Conservation (phyloP, 768 basidiomycete species). For the Pseudohyphozyma bogoriensis region DNA sequence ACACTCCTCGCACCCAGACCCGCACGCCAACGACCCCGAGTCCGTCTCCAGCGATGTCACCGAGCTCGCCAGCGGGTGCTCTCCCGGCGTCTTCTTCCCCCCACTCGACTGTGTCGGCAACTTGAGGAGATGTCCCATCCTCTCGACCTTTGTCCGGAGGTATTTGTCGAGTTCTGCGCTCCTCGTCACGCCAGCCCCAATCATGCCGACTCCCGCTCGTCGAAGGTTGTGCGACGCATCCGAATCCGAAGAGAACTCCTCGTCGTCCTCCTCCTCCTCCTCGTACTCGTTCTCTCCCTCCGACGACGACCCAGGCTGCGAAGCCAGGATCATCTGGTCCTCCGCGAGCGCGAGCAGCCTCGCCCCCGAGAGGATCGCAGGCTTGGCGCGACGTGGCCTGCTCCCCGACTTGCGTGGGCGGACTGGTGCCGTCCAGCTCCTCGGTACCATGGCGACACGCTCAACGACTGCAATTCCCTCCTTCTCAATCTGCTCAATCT, state of each 20-base stretch:
- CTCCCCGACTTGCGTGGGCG: constrained; percentile 28
- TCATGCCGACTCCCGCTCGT: constrained; percentile 60
- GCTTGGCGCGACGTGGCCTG: not conserved
- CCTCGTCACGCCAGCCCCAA: constrained; percentile 63
- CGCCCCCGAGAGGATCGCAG: not conserved
- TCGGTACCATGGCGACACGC: constrained; percentile 86
- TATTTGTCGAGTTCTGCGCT: constrained; percentile 90
- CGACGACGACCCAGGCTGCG: not conserved
- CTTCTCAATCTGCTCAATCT: constrained; percentile 71
- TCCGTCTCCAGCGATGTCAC: not conserved
- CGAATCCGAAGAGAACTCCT: constrained; percentile 26
- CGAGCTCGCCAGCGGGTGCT: not conserved
- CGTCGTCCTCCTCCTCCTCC: constrained; percentile 21
- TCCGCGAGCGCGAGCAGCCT: not conserved
- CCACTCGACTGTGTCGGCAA: constrained; percentile 7
- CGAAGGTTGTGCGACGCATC: constrained; percentile 41
- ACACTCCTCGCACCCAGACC: not conserved
- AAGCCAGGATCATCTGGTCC: not conserved
- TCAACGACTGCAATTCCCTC: constrained; percentile 75
- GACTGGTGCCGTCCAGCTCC: constrained; percentile 57
- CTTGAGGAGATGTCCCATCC: constrained; percentile 91
- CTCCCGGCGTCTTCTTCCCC: not conserved
- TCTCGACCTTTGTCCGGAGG: constrained; percentile 84
- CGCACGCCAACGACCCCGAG: not conserved
- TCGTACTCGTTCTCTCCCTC: constrained; percentile 4